Percentiles rank a stretch among this genome's conserved stretches.
These are phyloP conservation scores for Leccinum imitatum DNA, from an alignment of 768 basidiomycete species.

Conservation along the genomic window DNA sequence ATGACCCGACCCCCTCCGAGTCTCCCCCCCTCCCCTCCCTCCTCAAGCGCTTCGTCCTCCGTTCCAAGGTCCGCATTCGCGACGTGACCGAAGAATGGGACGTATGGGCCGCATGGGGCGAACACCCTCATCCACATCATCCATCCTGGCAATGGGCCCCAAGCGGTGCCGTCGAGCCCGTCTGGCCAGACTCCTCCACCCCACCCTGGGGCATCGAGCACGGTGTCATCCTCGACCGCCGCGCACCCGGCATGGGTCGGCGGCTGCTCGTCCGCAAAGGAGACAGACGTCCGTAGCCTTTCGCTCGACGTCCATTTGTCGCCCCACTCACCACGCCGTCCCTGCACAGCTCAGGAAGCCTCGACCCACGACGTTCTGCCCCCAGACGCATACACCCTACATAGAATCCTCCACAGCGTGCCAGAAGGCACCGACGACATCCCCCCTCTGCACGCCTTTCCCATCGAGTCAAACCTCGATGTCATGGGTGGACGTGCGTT, in stretches of 20 bases:
- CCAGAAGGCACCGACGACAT: conserved; percentile 87
- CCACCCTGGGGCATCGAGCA: conserved; percentile 65
- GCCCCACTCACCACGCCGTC: conserved; percentile 3
- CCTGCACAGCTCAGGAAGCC: conserved; percentile 48
- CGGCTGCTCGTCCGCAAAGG: conserved; percentile 71
- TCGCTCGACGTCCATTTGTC: background rate
- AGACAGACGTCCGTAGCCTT: conserved; percentile 61
- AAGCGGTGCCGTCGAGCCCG: conserved; percentile 77
- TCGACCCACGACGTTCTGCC: conserved; percentile 54
- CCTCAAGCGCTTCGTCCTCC: conserved; percentile 81
- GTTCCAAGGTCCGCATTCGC: conserved; percentile 83
- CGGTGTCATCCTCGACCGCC: conserved; percentile 55
- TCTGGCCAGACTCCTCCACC: conserved; percentile 51
- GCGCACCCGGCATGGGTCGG: conserved; percentile 77
- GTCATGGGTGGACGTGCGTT: conserved; percentile 87
- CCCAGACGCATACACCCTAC: conserved; percentile 65
- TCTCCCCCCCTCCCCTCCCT: conserved; percentile 61
- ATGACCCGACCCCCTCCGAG: conserved; percentile 61
- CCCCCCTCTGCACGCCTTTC: conserved; percentile 73
- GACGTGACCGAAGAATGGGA: conserved; percentile 78
- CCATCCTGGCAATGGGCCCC: conserved; percentile 54
- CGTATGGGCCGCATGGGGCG: conserved; percentile 82
- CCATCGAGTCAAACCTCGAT: conserved; percentile 94
- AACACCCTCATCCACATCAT: conserved; percentile 37
- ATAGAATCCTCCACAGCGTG: conserved; percentile 79